Base-by-base conservation (phyloP, 2,329 filamentous ascomycete species). In the Eurotiales sp. region DNA sequence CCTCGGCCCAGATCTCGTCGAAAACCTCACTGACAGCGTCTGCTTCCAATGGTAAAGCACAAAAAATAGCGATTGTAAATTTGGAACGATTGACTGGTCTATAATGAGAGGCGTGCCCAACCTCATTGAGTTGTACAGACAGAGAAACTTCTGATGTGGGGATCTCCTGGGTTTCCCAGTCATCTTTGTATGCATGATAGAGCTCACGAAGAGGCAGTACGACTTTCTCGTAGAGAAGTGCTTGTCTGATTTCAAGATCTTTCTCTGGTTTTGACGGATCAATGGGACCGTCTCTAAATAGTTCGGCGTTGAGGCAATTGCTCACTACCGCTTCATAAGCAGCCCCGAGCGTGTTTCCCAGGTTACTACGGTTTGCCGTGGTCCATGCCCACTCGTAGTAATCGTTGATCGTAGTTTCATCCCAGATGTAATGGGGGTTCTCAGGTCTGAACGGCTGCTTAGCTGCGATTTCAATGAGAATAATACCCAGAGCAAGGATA, bases 31-130 rank as follows among this genome's bases (percentile, higher is more conserved):
- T 36, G n/a, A 47, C 43, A 12, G 50, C 50, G 29, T 52, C 50
- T 4, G 22, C 19, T 43, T 67, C 65, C 7, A 59, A 29, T 3
- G 54, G 46, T 14, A 68, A 54, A 2, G 66, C 66, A 37, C 65
- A 67, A 23, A 69, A 58, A 21, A 69, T 58, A 6, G 61, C 66
- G 17, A 68, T 58, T 19, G 39, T 50, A 21, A 50, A 50, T 17
- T 37, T 32, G 4, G 6, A 8, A 12, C 29, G 29, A 3, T 32
- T 14, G 12, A 11, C 19, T 32, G 19, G 25, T 32, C 27, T 21
- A 17, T n/a, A 21, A 45, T 12, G 2, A 19, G 7, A 7, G 42
- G 4, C 32, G n/a, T 45, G 5, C 12, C 32, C n/a, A 12, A 4
- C 12, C 36, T 17, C n/a, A 39, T 37, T n/a, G 5, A 14, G 14